Evolutionary conservation across 257 asterid species (phyloP).

Genomic region (Gentiana straminea): DNA sequence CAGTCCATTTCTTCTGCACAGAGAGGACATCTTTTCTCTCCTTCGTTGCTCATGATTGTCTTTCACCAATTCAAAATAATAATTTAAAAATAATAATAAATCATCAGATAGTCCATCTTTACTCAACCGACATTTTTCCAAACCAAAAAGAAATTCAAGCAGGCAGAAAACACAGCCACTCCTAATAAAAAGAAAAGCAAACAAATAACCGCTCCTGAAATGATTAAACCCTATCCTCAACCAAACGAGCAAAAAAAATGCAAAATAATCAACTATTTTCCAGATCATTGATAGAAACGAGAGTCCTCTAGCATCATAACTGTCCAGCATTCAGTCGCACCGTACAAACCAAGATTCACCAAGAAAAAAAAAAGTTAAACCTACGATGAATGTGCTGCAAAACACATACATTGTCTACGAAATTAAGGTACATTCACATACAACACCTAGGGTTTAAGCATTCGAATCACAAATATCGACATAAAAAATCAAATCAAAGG

Average conservation of each 20-base stretch:
- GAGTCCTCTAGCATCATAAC: too few relatives aligned
- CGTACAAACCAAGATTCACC: conserved; percentile 15
- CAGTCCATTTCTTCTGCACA: conserved; percentile 98
- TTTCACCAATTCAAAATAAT: conserved; percentile 13
- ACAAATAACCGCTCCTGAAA: too few relatives aligned
- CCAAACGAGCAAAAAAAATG: neutral
- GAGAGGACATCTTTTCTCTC: conserved; percentile 95
- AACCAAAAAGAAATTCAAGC: neutral
- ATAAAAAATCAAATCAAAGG: neutral
- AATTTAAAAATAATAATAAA: conserved; percentile 1
- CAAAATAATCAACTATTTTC: too few relatives aligned
- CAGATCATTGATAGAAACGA: too few relatives aligned
- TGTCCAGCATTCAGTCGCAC: too few relatives aligned
- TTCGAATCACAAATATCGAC: conserved; percentile 10
- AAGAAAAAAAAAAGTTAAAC: neutral
- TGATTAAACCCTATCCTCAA: neutral
- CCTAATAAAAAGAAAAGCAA: too few relatives aligned
- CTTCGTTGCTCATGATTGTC: conserved; percentile 79
- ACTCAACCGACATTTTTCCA: neutral
- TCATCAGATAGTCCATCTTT: neutral
- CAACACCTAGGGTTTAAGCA: conserved; percentile 19
- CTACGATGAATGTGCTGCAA: conserved; percentile 1
- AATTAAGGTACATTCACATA: conserved; percentile 23
- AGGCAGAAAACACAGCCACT: too few relatives aligned
- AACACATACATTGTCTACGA: conserved; percentile 1